Evolutionary conservation across 2,329 filamentous ascomycete genomes (phyloP), one percentile per base, ranked within the genome.

Genomic region (Cladobotryum protrusum): DNA sequence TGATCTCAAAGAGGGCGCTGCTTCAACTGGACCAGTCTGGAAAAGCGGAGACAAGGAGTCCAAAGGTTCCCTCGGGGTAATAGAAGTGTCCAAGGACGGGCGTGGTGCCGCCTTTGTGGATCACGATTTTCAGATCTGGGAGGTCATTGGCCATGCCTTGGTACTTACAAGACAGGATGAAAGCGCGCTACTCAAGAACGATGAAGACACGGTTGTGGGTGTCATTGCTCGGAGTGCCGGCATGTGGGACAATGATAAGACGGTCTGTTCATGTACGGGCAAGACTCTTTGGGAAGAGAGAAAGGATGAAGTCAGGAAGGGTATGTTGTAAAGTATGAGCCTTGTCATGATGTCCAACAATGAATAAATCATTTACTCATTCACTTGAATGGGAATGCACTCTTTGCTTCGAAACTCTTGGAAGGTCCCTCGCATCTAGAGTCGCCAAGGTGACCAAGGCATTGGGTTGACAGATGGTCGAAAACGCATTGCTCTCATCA

Each of bases 181-280:
- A 57, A 56, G 52, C 29, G 43, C 49, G 12, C 76, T 79, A 63
- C 71, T 85, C 59, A 76, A 77, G 60, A 91, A 96, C 58, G 88
- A 96, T 63, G 78, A 83, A 49, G 82, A 95, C 66, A 96, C 90
- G 17, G 74, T 96, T 45, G 88, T 96, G 2, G 93, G 93, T 8
- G 91, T 99, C 46, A 89, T 99, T 70, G 93, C 93, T 44, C 78
- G 93, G 64, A 96, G 91, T 68, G 92, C 93, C 14, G 93, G 93
- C n/a, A 86, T 96, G 54, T 99, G 93, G 93, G 92, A 96, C 67
- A 96, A 99, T 61, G 89, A 96, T 66, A 99, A 97, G 78, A 96
- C 88, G 42, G 92, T 99, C 5, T 99, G 93, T 68, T 96, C 90
- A 43, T 99, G 93, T 70, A 95, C 90, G 35, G 93, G 93, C 4